Evolutionary conservation across 768 basidiomycete genomes (phyloP), one percentile per base, ranked within the genome.

Genomic region (Xerocomus potaroensis): DNA sequence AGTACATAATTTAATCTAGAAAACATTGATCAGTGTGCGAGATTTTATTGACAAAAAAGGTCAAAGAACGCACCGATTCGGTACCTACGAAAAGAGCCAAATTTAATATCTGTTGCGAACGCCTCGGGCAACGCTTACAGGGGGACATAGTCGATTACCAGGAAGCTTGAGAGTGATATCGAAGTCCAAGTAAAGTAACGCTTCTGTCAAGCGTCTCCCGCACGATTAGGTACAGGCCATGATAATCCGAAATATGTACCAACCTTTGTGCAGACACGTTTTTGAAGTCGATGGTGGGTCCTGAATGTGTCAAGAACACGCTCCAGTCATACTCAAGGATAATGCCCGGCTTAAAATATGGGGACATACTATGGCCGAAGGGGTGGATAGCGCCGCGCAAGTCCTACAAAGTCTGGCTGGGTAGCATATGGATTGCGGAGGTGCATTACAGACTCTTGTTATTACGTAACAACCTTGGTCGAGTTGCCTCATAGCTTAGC

Each of bases 1-100:
- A 92, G 73, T 5, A 95, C 71, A 57, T 96, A 96, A 63, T 96
- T 92, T 35, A 94, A 64, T 55, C 92, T 91, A 34, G 35, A 24
- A 26, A 23, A 52, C 14, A 19, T 18, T 2, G 15, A 11, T 33
- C 14, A 12, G 21, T 7, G 9, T 2, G 15, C 9, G 11, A n/a
- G 16, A 6, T 23, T 7, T 23, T n/a, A n/a, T n/a, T n/a, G n/a
- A n/a, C n/a, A n/a, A n/a, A 39, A 19, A 12, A 24, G 18, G 3
- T 8, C 3, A 11, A 24, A 23, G 12, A 16, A 38, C 48, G 24
- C n/a, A 84, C 85, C 87, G 76, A 52, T 88, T 88, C 0, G 87
- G 84, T 8, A 89, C 77, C 87, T 88, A 46, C 9, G 21, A n/a
- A n/a, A n/a, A n/a, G n/a, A n/a, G n/a, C n/a, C n/a, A n/a, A n/a